Conservation (phyloP, 805 yeast genomes). For the Tetrapisispora arboricola region DNA sequence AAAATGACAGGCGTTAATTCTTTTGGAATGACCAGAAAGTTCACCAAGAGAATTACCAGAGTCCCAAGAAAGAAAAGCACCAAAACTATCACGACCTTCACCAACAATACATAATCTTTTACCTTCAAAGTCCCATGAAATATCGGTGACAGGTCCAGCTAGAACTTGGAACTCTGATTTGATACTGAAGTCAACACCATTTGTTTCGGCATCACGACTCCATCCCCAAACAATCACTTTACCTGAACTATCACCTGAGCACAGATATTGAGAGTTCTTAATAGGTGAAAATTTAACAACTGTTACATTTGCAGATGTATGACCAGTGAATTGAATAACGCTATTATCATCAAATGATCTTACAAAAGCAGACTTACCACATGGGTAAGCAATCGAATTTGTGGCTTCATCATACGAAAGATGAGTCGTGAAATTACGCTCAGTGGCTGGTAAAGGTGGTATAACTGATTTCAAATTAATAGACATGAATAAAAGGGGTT, state of each 20-base stretch:
- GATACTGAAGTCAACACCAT: constrained; percentile 36
- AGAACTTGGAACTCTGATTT: constrained; percentile 77
- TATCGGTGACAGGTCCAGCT: constrained; percentile 68
- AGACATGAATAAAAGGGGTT: constrained; percentile 3
- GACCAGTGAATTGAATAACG: constrained; percentile 59
- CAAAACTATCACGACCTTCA: constrained; percentile 82
- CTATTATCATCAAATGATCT: constrained; percentile 44
- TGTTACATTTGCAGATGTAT: constrained; percentile 53
- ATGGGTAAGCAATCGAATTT: constrained; percentile 67
- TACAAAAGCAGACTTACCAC: constrained; percentile 70
- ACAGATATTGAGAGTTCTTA: constrained; percentile 69
- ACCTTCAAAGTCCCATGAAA: constrained; percentile 89
- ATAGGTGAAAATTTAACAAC: constrained; percentile 77
- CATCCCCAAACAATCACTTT: constrained; percentile 80
- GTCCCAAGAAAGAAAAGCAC: constrained; percentile 88
- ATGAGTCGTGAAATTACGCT: constrained; percentile 57
- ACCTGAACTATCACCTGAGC: constrained; percentile 90
- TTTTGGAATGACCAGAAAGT: constrained; percentile 81
- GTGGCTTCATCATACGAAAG: constrained; percentile 63
- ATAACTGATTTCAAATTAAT: constrained; percentile 29
- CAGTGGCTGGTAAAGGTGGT: constrained; percentile 76
- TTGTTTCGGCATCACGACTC: constrained; percentile 33
- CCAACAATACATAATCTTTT: constrained; percentile 88
- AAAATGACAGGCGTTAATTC: constrained; percentile 74
- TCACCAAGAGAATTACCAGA: constrained; percentile 97